A percentile compares a stretch with the other conserved stretches of the same genome.
Evolutionary conservation across 345 rosid genomes (phyloP).

Genomic region (Jatropha curcas): DNA sequence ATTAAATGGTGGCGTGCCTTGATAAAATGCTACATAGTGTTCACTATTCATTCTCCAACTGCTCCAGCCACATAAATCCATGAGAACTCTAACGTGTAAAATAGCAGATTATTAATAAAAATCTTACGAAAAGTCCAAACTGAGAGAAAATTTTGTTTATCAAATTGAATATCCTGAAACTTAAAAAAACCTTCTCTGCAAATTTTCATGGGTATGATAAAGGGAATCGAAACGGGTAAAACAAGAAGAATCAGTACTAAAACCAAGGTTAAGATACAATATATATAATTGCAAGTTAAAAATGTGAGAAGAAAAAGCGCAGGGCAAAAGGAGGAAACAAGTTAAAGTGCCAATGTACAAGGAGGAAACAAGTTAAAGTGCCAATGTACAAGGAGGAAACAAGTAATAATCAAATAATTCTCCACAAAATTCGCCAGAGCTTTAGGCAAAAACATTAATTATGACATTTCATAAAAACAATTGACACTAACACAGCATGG

Average conservation of each 20-base stretch:
- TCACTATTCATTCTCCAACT: not conserved
- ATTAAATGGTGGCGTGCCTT: not conserved
- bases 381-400: not conserved
- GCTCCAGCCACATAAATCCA: not conserved
- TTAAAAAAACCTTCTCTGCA: not conserved
- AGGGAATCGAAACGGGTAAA: not conserved
- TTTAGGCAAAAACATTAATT: constrained; percentile 2
- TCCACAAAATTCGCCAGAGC: not conserved
- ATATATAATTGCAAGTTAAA: not conserved
- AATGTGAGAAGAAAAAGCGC: constrained; percentile 3
- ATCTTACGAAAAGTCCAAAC: not conserved
- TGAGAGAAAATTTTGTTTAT: not conserved
- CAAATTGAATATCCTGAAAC: constrained; percentile 1
- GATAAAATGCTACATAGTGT: not conserved
- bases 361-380: not conserved
- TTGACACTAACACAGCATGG: constrained; percentile 4
- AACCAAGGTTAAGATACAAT: not conserved
- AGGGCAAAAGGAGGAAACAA: not conserved
- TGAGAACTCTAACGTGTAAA: not conserved
- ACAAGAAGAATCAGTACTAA: not conserved
- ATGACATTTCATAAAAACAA: constrained; percentile 18
- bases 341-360: constrained; percentile 8
- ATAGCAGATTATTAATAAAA: not conserved
- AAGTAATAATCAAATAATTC: not conserved
- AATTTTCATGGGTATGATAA: not conserved